Evolutionary conservation across 2,329 filamentous ascomycete genomes (phyloP).

Genomic region (Domatiomyces globalis): DNA sequence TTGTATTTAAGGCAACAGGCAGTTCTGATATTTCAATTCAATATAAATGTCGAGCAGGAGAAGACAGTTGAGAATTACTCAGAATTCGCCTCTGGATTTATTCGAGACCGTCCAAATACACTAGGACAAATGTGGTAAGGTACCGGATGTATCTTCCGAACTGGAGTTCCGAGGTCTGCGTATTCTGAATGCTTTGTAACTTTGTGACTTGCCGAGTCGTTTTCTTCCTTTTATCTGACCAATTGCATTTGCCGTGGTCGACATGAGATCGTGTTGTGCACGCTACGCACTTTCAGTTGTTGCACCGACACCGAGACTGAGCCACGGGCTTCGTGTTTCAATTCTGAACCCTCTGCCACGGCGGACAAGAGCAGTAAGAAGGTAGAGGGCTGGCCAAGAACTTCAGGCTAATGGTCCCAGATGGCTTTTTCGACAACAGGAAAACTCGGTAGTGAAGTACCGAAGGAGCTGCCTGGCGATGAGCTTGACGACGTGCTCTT

Average conservation of each 20-base stretch:
- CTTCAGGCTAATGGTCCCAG: slow-evolving; percentile 20
- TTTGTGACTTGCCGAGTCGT: background rate
- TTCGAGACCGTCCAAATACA: too few species aligned
- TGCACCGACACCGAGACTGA: background rate
- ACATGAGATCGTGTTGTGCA: slow-evolving; percentile 17
- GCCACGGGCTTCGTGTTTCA: background rate
- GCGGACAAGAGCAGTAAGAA: slow-evolving; percentile 6
- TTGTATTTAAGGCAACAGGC: background rate
- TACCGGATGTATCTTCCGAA: background rate
- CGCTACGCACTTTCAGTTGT: slow-evolving; percentile 14
- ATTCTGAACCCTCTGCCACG: background rate
- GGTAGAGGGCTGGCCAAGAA: background rate
- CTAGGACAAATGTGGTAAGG: background rate
- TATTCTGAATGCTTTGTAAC: background rate
- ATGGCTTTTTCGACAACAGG: slow-evolving; percentile 26
- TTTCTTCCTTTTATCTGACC: background rate
- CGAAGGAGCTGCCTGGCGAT: slow-evolving; percentile 50
- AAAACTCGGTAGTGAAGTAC: slow-evolving; percentile 8
- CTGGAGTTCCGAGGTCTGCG: too few species aligned
- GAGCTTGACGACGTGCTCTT: slow-evolving; percentile 86
- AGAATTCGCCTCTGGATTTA: too few species aligned
- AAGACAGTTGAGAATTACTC: too few species aligned
- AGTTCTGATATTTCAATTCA: background rate
- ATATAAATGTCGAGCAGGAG: too few species aligned
- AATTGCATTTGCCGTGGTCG: slow-evolving; percentile 1